These are phyloP conservation scores for Alnus rubra DNA, from an alignment of 306 rosid genomes.

Conservation along the genomic window DNA sequence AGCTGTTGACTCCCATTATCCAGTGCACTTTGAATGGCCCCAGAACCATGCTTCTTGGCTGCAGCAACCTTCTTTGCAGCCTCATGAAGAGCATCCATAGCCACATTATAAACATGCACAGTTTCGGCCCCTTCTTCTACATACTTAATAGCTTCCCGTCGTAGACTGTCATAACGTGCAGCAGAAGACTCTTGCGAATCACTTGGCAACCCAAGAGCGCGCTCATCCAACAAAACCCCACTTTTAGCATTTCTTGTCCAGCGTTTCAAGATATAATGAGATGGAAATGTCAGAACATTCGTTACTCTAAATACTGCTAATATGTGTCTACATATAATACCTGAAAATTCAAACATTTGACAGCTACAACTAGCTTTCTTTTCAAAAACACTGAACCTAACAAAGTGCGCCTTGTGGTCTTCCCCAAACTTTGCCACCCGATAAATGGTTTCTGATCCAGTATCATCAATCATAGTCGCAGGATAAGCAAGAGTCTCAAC, in stretches of 20 bases:
- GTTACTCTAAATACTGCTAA: conserved; percentile 44
- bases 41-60: conserved; percentile 25
- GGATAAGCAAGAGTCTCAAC: conserved; percentile 91
- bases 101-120: conserved; percentile 27
- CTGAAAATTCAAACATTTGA: conserved; percentile 45
- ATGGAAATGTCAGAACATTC: conserved; percentile 46
- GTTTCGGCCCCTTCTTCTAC: conserved; percentile 43
- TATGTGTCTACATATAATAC: conserved; percentile 41
- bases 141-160: conserved; percentile 38
- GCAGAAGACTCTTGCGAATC: conserved; percentile 31
- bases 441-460: conserved; percentile 51
- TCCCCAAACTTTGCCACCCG: conserved; percentile 43
- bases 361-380: conserved; percentile 43
- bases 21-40: background rate
- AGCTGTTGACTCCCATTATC: conserved; percentile 21
- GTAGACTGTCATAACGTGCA: conserved; percentile 29
- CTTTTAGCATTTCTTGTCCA: conserved; percentile 46
- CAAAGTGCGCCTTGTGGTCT: conserved; percentile 29
- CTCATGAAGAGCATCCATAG: conserved; percentile 33
- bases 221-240: conserved; percentile 36
- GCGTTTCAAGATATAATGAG: conserved; percentile 43
- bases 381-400: conserved; percentile 37
- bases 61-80: conserved; percentile 37
- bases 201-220: conserved; percentile 30
- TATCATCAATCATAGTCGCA: conserved; percentile 73